Evolutionary conservation across 2,329 filamentous ascomycete genomes (phyloP), one percentile per base, ranked within the genome.

Genomic region (Phialophora verrucosa): DNA sequence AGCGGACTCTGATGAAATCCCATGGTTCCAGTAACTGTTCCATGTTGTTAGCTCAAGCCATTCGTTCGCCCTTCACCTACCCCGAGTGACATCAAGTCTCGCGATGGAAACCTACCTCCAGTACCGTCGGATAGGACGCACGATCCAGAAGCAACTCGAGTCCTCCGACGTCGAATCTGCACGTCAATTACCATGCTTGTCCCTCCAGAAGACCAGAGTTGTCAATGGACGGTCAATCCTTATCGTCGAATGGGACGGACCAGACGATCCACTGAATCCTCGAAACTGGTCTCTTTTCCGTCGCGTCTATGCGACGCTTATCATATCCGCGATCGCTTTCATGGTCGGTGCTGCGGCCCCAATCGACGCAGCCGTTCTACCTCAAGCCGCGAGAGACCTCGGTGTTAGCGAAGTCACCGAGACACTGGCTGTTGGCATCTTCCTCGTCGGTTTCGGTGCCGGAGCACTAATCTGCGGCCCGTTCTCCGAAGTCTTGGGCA

Each of bases 381-480:
- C 72, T 2, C 73, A 76, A 49, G 81, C 79, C 23, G 32, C 59
- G 27, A 63, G 69, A 38, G 77, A 80, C 38, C 82, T 83, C 70
- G 73, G 77, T 25, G 78, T 84, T 35, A 77, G 77, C 71, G 77
- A 81, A 32, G 78, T 82, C 0, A 76, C 78, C 2, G 80, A 79
- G 71, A 80, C 74, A 64, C 70, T 83, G 49, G 79, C 80, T 10
- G 83, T 82, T 23, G 80, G 79, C 65, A 55, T 62, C 62, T 70
- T 59, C 35, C 53, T 83, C 68, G 81, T 82, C 65, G 73, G 84
- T 7, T 76, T 83, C 31, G 82, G 82, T 1, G 83, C 85, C 65
- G 83, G 81, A 0, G 78, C 82, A 0, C 75, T 84, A 0, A 76
- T 84, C 55, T 80, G 80, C 3, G 83, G 83, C 0, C 83, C 84